Conservation (phyloP, 768 basidiomycete species). For the Lentinula raphanica region DNA sequence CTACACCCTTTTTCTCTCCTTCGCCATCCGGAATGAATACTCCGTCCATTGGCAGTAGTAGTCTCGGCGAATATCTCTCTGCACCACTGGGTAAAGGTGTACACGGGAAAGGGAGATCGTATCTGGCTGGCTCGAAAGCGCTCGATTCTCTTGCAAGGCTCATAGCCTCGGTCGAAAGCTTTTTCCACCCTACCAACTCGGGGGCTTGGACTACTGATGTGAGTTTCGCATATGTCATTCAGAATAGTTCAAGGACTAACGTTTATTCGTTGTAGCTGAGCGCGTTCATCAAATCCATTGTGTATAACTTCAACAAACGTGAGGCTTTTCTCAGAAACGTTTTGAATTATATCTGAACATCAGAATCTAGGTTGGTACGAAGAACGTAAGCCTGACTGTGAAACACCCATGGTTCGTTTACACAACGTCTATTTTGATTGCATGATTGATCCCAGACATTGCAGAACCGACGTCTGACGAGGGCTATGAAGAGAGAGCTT, state of each 20-base stretch:
- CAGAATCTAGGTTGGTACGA: slow-evolving; percentile 62
- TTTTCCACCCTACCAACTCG: slow-evolving; percentile 88
- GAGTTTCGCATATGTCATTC: slow-evolving; percentile 21
- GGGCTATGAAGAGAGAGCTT: slow-evolving; percentile 75
- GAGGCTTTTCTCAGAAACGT: slow-evolving; percentile 14
- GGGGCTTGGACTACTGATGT: slow-evolving; percentile 79
- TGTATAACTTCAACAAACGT: slow-evolving; percentile 83
- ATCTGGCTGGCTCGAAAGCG: slow-evolving; percentile 79
- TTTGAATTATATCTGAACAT: not conserved
- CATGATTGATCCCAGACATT: slow-evolving; percentile 1
- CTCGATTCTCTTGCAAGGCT: slow-evolving; percentile 81
- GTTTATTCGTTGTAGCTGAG: slow-evolving; percentile 44
- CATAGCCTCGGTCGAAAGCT: slow-evolving; percentile 82
- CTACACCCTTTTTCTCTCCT: slow-evolving; percentile 75
- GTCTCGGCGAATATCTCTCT: slow-evolving; percentile 53
- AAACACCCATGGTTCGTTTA: slow-evolving; percentile 57
- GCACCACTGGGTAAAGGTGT: slow-evolving; percentile 48
- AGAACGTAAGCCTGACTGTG: slow-evolving; percentile 73
- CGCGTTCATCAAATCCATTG: slow-evolving; percentile 81
- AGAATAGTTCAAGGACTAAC: slow-evolving; percentile 5
- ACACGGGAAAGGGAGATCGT: slow-evolving; percentile 41
- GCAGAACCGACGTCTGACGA: slow-evolving; percentile 72
- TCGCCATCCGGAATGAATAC: slow-evolving; percentile 58
- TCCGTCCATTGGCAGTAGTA: slow-evolving; percentile 41
- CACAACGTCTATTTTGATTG: not conserved